Percentiles rank a stretch among this genome's conserved stretches.
These are phyloP conservation scores for Ogataea trehaloabstinens DNA, from an alignment of 805 yeast species.

Conservation along the genomic window DNA sequence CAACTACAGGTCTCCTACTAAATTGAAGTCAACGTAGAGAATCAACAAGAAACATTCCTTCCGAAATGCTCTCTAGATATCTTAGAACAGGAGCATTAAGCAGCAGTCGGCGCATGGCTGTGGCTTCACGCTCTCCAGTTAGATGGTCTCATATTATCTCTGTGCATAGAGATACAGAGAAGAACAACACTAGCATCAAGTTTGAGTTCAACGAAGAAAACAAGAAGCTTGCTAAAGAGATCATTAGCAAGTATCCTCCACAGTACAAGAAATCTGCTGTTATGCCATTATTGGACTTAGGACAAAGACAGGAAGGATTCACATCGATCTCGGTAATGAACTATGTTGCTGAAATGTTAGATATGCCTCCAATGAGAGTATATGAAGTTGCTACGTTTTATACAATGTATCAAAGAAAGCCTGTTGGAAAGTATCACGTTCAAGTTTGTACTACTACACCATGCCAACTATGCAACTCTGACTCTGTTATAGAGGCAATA, in stretches of 20 bases:
- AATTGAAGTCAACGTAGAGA: no score
- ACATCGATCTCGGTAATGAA: slow-evolving; percentile 87
- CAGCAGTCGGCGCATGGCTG: neutral
- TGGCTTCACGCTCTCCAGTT: neutral
- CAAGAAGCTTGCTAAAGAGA: slow-evolving; percentile 62
- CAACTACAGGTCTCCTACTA: no score
- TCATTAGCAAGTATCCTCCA: slow-evolving; percentile 77
- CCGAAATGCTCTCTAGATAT: slow-evolving; percentile 7
- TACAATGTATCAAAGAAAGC: slow-evolving; percentile 85
- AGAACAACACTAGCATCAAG: slow-evolving; percentile 64
- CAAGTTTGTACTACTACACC: slow-evolving; percentile 91
- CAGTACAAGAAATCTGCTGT: slow-evolving; percentile 86
- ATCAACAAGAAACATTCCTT: no score
- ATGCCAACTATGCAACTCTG: slow-evolving; percentile 81
- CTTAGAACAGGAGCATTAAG: slow-evolving; percentile 4
- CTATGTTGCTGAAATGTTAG: slow-evolving; percentile 78
- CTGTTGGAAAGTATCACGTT: slow-evolving; percentile 80
- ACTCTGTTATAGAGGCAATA: slow-evolving; percentile 71
- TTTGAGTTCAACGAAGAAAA: slow-evolving; percentile 73
- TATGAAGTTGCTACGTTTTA: slow-evolving; percentile 91
- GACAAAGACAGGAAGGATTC: slow-evolving; percentile 85
- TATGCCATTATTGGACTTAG: slow-evolving; percentile 83
- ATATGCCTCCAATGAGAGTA: slow-evolving; percentile 93
- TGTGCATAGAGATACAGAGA: slow-evolving; percentile 71
- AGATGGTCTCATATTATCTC: slow-evolving; percentile 36